Evolutionary conservation across 2,329 filamentous ascomycete species (phyloP), one percentile per base, ranked within the genome.

Genomic region (Fusarium pseudoanthophilum): DNA sequence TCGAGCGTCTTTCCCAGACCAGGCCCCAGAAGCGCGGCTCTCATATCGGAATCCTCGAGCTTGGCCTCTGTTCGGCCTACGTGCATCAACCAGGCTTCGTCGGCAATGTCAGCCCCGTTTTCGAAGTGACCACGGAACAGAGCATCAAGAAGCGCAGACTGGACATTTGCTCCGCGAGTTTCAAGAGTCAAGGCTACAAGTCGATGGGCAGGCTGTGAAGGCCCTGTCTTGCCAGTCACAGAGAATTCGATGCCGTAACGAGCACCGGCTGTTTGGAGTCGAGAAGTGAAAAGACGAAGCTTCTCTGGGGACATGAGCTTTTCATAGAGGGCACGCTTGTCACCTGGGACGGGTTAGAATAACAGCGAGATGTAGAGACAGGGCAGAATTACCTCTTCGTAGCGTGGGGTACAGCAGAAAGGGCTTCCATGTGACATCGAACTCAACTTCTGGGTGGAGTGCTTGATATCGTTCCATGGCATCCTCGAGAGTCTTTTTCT

Each of bases 361-460:
- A 28, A 13, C 21, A 28, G 20, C 10, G 14, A 7, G 13, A 51
- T 20, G 10, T 13, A 21, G n/a, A 20, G 45, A 16, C n/a, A n/a
- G 49, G 13, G 18, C 13, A 20, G 11, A 64, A 67, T 16, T 71
- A 81, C 81, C 72, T 52, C 67, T 69, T 53, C 71, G 65, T 28
- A 82, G 75, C 11, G 79, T 76, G 9, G 84, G 84, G 55, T 80
- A 81, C 4, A 88, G 80, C 60, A 87, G 82, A 66, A 84, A 87
- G 0, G 87, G 86, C 45, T 83, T 84, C 80, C 84, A 88, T 4
- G 79, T 77, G 18, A 88, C 77, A 46, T 86, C 82, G 64, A 88
- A 87, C 10, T 82, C 80, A 30, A 83, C 81, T 21, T 83, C 81
- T 0, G 85, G 85, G 66, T 87, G 81, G 20, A 72, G 73, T 8